Conservation (phyloP, 768 basidiomycete genomes). For the Lactarius tabidus region DNA sequence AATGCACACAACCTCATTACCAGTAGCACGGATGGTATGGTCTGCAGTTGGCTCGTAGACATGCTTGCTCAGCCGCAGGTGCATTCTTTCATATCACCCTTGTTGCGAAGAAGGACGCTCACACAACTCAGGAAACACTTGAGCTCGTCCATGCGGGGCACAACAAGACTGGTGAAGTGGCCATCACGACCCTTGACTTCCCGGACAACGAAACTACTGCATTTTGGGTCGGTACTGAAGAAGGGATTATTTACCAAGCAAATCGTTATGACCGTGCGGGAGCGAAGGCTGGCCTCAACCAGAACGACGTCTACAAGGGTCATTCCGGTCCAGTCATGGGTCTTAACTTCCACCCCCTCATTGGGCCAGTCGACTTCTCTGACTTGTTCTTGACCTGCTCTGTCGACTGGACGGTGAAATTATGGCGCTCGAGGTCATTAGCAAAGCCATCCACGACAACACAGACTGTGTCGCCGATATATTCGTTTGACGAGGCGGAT, state of each 20-base stretch:
- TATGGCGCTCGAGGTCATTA: slow-evolving; percentile 84
- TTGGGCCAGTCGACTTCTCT: slow-evolving; percentile 90
- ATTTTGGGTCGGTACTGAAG: slow-evolving; percentile 98
- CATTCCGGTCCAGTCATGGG: slow-evolving; percentile 94
- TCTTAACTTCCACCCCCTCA: slow-evolving; percentile 88
- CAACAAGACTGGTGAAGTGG: slow-evolving; percentile 95
- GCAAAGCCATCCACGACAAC: slow-evolving; percentile 62
- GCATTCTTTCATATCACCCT: slow-evolving; percentile 13
- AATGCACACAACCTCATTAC: slow-evolving; percentile 98
- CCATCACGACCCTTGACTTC: slow-evolving; percentile 91
- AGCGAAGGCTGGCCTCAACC: slow-evolving; percentile 92
- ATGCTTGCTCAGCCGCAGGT: slow-evolving; percentile 99
- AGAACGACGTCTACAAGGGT: slow-evolving; percentile 87
- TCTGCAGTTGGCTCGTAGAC: slow-evolving; percentile 97
- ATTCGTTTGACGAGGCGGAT: slow-evolving; percentile 96
- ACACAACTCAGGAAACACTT: slow-evolving; percentile 72
- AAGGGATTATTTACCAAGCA: slow-evolving; percentile 95
- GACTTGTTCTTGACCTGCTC: slow-evolving; percentile 92
- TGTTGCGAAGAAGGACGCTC: background rate
- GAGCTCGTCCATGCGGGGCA: slow-evolving; percentile 86
- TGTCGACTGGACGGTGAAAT: slow-evolving; percentile 97
- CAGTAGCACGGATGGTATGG: slow-evolving; percentile 93
- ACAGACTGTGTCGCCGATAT: slow-evolving; percentile 65
- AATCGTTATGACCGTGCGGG: slow-evolving; percentile 97
- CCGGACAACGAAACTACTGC: slow-evolving; percentile 95